These are phyloP conservation scores for Alternaria conjuncta DNA, from an alignment of 2,329 filamentous ascomycete species.

Conservation along the genomic window DNA sequence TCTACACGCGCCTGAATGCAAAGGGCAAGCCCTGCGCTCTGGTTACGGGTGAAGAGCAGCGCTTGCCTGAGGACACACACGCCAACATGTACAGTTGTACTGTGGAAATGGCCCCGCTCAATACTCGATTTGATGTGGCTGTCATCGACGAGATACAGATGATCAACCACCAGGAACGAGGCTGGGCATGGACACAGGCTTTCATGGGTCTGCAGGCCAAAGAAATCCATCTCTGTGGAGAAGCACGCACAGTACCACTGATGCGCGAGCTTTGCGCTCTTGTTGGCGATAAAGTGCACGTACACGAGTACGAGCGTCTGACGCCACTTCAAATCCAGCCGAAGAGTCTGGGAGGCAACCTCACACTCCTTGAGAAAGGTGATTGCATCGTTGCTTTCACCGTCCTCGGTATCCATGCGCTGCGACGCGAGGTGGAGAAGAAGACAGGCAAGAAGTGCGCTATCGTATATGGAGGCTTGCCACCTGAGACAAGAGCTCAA, in stretches of 20 bases:
- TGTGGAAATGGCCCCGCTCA: conserved; percentile 82
- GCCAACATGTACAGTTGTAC: conserved; percentile 79
- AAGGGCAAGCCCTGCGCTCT: conserved; percentile 79
- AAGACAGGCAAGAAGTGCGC: conserved; percentile 81
- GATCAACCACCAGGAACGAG: conserved; percentile 80
- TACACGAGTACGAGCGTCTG: conserved; percentile 84
- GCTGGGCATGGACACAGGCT: conserved; percentile 94
- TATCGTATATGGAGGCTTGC: conserved; percentile 89
- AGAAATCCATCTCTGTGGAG: conserved; percentile 93
- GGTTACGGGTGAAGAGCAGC: conserved; percentile 89
- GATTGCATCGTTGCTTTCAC: conserved; percentile 91
- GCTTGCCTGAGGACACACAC: conserved; percentile 62
- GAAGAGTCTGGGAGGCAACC: conserved; percentile 66
- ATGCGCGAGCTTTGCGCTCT: conserved; percentile 78
- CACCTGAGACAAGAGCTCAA: conserved; percentile 88
- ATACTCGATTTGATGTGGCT: conserved; percentile 77
- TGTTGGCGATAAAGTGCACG: conserved; percentile 79
- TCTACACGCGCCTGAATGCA: conserved; percentile 84
- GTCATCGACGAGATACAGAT: conserved; percentile 99
- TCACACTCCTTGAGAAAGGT: conserved; percentile 79
- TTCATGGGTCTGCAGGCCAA: conserved; percentile 84
- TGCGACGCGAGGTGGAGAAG: conserved; percentile 80
- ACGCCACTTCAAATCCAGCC: conserved; percentile 75
- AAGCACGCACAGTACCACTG: conserved; percentile 79
- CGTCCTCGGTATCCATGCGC: conserved; percentile 76